Evolutionary conservation across 176 grass and related monocot species (phyloP).

Genomic region (Neostapfia colusana): DNA sequence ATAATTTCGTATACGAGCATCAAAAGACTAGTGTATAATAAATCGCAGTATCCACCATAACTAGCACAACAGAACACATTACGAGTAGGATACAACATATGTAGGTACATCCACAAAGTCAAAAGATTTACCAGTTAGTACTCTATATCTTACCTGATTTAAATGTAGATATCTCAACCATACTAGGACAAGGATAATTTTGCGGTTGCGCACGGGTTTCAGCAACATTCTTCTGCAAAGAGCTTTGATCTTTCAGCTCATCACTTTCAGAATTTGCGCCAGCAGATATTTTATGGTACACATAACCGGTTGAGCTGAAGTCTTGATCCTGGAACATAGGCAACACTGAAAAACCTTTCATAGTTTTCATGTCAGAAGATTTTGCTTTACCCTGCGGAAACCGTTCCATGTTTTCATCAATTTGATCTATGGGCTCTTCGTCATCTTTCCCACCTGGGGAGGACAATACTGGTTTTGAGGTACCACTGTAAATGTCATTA

Average conservation of each 20-base stretch:
- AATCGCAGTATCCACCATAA: neutral
- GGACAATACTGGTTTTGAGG: conserved; percentile 19
- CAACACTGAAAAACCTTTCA: conserved; percentile 15
- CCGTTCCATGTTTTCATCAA: conserved; percentile 7
- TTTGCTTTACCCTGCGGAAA: conserved; percentile 9
- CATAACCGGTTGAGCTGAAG: neutral
- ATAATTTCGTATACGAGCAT: neutral
- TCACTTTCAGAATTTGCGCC: conserved; percentile 7
- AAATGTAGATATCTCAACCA: conserved; percentile 37
- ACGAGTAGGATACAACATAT: neutral
- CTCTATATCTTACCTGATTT: conserved; percentile 46
- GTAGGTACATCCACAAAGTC: neutral
- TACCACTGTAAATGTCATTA: conserved; percentile 2
- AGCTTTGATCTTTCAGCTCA: conserved; percentile 21
- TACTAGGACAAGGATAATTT: conserved; percentile 26
- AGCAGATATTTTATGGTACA: neutral
- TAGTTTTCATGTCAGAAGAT: neutral
- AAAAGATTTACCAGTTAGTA: conserved; percentile 19
- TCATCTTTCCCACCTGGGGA: conserved; percentile 16
- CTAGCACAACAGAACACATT: conserved; percentile 7
- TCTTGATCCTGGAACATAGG: conserved; percentile 17
- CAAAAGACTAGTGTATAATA: neutral
- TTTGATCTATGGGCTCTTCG: conserved; percentile 3
- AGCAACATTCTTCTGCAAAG: conserved; percentile 24
- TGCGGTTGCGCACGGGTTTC: conserved; percentile 13